Percentiles rank a stretch among this genome's conserved stretches.
These are phyloP conservation scores for Lolium rigidum DNA, from an alignment of 176 grass and related monocot species.

Conservation along the genomic window DNA sequence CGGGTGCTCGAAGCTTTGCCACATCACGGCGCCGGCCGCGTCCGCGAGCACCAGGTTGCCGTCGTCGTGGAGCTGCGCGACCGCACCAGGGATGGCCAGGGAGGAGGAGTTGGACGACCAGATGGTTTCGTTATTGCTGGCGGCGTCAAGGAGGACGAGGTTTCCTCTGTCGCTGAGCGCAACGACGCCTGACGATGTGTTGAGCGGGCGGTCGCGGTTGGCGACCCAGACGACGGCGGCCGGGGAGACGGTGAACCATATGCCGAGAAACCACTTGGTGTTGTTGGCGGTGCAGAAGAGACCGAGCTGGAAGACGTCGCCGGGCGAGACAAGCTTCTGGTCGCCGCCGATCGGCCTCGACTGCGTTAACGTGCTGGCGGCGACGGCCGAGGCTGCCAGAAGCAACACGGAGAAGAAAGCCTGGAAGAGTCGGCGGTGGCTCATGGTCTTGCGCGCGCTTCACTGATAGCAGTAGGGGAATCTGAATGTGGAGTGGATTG, in stretches of 20 bases:
- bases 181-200: constrained; percentile 9
- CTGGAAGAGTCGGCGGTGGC: neutral
- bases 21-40: constrained; percentile 24
- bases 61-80: constrained; percentile 47
- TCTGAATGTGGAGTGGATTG: neutral
- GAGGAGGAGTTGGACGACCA: constrained; percentile 47
- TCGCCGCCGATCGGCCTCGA: constrained; percentile 34
- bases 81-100: neutral
- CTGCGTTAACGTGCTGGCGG: constrained; percentile 26
- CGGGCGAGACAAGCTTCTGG: constrained; percentile 42
- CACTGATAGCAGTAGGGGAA: neutral
- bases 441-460: constrained; percentile 18
- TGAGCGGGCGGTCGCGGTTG: constrained; percentile 58
- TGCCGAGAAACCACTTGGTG: constrained; percentile 51
- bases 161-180: constrained; percentile 21
- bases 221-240: constrained; percentile 67
- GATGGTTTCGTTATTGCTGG: neutral
- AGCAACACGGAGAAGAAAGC: neutral
- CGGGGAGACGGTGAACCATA: constrained; percentile 60
- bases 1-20: constrained; percentile 75
- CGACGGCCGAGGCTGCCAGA: neutral
- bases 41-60: constrained; percentile 62
- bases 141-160: constrained; percentile 44
- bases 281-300: constrained; percentile 46
- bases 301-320: constrained; percentile 51